These are phyloP conservation scores for Collybia mongolica DNA, from an alignment of 768 basidiomycete genomes.

Conservation along the genomic window DNA sequence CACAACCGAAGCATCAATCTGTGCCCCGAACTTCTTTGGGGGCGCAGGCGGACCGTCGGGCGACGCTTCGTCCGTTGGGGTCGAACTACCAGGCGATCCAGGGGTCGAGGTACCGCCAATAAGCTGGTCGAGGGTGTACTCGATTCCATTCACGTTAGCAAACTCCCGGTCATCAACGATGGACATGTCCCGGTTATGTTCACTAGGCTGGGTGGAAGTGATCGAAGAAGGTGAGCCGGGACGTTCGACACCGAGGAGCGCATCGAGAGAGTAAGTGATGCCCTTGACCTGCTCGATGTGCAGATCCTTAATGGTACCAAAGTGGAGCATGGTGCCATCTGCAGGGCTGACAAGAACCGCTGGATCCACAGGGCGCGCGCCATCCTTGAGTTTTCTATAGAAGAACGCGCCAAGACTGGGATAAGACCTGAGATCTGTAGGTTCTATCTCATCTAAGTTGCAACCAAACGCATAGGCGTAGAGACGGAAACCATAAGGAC, in stretches of 20 bases:
- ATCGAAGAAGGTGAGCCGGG: slow-evolving; percentile 44
- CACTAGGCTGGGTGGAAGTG: slow-evolving; percentile 34
- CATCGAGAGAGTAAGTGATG: slow-evolving; percentile 93
- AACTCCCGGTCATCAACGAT: slow-evolving; percentile 86
- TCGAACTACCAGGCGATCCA: slow-evolving; percentile 22
- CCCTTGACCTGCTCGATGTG: slow-evolving; percentile 97
- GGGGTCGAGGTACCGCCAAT: slow-evolving; percentile 59
- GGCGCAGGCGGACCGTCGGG: slow-evolving; percentile 2
- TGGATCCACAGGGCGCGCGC: slow-evolving; percentile 75
- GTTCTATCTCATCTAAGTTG: slow-evolving; percentile 89
- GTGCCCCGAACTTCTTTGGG: slow-evolving; percentile 60
- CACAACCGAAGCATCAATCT: slow-evolving; percentile 75
- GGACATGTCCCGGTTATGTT: slow-evolving; percentile 48
- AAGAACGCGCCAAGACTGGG: slow-evolving; percentile 93
- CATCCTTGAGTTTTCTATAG: slow-evolving; percentile 82
- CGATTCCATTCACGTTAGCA: slow-evolving; percentile 95
- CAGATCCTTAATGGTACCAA: slow-evolving; percentile 76
- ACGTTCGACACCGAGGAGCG: slow-evolving; percentile 78
- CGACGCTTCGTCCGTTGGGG: slow-evolving; percentile 20
- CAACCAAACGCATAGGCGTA: slow-evolving; percentile 92
- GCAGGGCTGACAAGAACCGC: slow-evolving; percentile 88
- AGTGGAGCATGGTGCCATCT: slow-evolving; percentile 90
- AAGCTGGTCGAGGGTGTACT: slow-evolving; percentile 90
- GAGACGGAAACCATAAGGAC: slow-evolving; percentile 84
- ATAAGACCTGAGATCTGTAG: slow-evolving; percentile 74